phyloP scores from a whole-genome alignment of 2,329 filamentous ascomycete genomes.

The Rachicladosporium sp. region DNA sequence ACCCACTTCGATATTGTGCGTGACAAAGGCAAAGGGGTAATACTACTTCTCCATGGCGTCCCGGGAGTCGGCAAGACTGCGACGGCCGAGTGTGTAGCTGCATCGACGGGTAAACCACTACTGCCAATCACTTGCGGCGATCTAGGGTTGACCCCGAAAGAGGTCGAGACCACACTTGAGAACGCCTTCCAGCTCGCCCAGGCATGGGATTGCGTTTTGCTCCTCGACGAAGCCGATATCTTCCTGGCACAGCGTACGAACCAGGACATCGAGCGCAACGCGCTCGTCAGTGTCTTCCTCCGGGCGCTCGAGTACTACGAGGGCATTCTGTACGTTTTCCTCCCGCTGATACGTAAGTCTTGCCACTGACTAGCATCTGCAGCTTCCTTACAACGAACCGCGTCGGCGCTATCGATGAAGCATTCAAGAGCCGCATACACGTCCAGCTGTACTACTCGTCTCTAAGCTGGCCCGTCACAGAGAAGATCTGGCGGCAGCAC shows the following conservation, averaged over 20 bases:
- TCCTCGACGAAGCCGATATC: slow-evolving; percentile 49
- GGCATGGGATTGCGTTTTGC: slow-evolving; percentile 40
- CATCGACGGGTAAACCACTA: slow-evolving; percentile 26
- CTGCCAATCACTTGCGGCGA: slow-evolving; percentile 14
- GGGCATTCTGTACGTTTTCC: slow-evolving; percentile 25
- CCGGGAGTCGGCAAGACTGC: slow-evolving; percentile 26
- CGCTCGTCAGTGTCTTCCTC: slow-evolving; percentile 25
- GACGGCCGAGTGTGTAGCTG: slow-evolving; percentile 24
- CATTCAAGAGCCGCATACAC: slow-evolving; percentile 24
- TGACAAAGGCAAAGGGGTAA: slow-evolving; percentile 23
- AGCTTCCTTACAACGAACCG: slow-evolving; percentile 27
- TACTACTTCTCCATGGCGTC: slow-evolving; percentile 22
- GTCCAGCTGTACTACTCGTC: slow-evolving; percentile 21
- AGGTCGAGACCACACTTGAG: slow-evolving; percentile 1
- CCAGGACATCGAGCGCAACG: slow-evolving; percentile 18
- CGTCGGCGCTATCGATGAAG: slow-evolving; percentile 23
- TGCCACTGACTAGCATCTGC: slow-evolving; percentile 19
- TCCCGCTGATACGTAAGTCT: slow-evolving; percentile 23
- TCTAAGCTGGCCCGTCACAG: slow-evolving; percentile 15
- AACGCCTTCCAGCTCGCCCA: slow-evolving; percentile 32
- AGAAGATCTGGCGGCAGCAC: slow-evolving; percentile 13
- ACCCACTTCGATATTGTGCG: slow-evolving; percentile 3
- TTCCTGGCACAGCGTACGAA: slow-evolving; percentile 40
- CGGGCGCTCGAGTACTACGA: slow-evolving; percentile 15
- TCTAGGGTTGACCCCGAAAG: background rate